Conservation (phyloP, 2,329 filamentous ascomycete species). For the Neodidymelliopsis sp. region DNA sequence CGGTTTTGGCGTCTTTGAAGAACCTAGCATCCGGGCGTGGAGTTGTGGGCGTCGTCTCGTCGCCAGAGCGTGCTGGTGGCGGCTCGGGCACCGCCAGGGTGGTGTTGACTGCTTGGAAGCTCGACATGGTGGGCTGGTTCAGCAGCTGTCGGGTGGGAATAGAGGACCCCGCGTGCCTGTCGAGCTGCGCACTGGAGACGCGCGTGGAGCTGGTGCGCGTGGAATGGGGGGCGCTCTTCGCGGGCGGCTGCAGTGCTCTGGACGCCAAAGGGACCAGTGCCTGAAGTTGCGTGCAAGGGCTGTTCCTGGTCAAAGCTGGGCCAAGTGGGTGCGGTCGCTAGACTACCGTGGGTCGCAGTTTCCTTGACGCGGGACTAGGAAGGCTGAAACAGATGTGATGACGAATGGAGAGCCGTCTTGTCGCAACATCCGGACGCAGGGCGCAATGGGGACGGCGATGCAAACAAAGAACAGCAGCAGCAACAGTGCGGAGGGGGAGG, state of each 20-base stretch:
- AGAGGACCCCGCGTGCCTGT: conserved; percentile 1
- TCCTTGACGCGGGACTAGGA: conserved; percentile 32
- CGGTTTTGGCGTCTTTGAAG: conserved; percentile 48
- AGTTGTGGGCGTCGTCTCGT: conserved; percentile 65
- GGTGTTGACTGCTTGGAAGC: conserved; percentile 69
- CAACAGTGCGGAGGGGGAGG: neutral
- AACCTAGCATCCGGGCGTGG: conserved; percentile 56
- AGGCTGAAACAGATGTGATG: conserved; percentile 50
- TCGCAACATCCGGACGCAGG: conserved; percentile 46
- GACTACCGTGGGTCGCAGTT: conserved; percentile 29
- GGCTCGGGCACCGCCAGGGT: conserved; percentile 55
- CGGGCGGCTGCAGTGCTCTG: conserved; percentile 5
- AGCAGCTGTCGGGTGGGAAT: neutral
- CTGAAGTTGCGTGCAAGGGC: conserved; percentile 6
- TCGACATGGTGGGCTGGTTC: conserved; percentile 55
- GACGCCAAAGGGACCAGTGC: conserved; percentile 7
- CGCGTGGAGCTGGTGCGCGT: neutral
- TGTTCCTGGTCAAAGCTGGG: too few relatives aligned
- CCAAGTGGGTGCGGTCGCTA: conserved; percentile 22
- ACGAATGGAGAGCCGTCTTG: conserved; percentile 43
- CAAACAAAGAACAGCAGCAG: conserved; percentile 13
- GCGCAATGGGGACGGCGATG: conserved; percentile 19
- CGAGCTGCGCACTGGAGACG: conserved; percentile 20
- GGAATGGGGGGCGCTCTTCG: neutral
- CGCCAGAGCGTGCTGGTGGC: conserved; percentile 55